A percentile compares a stretch with the other conserved stretches of the same genome.
phyloP scores from a whole-genome alignment of 2,329 filamentous ascomycete species.

The Fusarium sp. region DNA sequence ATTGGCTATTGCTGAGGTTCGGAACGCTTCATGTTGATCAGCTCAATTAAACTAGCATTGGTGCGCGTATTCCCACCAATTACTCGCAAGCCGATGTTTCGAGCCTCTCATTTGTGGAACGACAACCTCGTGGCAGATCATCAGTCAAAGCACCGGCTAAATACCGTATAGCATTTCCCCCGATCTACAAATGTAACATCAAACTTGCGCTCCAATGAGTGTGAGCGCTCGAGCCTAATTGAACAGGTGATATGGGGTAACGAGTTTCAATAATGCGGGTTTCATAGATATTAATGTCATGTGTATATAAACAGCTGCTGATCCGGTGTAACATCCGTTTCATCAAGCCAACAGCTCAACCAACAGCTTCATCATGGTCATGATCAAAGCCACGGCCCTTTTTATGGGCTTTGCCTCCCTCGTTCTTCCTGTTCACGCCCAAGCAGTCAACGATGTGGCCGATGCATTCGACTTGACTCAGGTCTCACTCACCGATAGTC shows the following conservation, averaged over 20 bases:
- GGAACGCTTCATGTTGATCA: background rate
- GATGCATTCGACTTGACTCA: constrained; percentile 21
- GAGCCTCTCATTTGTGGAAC: constrained; percentile 28
- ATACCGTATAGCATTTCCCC: background rate
- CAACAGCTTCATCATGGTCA: constrained; percentile 7
- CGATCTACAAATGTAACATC: constrained; percentile 34
- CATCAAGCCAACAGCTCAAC: background rate
- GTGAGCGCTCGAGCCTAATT: background rate
- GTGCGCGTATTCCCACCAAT: constrained; percentile 8
- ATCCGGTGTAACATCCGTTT: background rate
- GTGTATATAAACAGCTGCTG: constrained; percentile 1
- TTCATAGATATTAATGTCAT: background rate
- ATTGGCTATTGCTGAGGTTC: background rate
- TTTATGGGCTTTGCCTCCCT: constrained; percentile 6
- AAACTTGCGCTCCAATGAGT: constrained; percentile 25
- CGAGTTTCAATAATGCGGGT: too few relatives aligned
- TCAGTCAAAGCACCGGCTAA: constrained; percentile 9
- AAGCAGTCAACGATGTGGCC: constrained; percentile 13
- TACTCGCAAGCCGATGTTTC: background rate
- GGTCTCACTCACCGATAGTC: constrained; percentile 31
- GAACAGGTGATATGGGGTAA: background rate
- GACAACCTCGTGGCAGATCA: background rate
- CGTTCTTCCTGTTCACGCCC: background rate
- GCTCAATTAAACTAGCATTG: constrained; percentile 5
- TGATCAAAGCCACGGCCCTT: constrained; percentile 16